These are phyloP conservation scores for Amauroascus niger DNA, from an alignment of 2,329 filamentous ascomycete species.

Conservation along the genomic window DNA sequence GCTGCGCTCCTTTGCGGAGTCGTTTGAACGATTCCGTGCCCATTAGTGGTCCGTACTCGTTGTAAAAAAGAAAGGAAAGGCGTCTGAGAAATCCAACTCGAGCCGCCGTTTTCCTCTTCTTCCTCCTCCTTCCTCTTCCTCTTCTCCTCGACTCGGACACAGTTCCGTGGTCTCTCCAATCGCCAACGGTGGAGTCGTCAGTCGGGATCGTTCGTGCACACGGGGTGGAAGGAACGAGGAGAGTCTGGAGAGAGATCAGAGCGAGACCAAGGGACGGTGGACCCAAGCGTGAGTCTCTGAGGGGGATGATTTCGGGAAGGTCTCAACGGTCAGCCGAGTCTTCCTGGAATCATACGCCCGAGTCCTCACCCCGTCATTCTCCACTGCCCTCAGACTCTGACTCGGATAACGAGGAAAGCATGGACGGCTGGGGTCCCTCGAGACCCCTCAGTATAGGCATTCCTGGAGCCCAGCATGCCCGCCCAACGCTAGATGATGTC, in stretches of 20 bases:
- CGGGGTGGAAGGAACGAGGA: slow-evolving; percentile 12
- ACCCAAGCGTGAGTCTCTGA: slow-evolving; percentile 10
- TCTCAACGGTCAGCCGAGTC: slow-evolving; percentile 8
- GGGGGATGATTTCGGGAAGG: slow-evolving; percentile 26
- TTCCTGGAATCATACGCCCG: slow-evolving; percentile 29
- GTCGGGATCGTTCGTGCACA: slow-evolving; percentile 3
- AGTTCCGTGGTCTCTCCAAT: not conserved
- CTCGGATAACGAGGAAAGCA: slow-evolving; percentile 31
- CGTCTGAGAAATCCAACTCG: too few species aligned
- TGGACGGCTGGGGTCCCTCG: slow-evolving; percentile 31
- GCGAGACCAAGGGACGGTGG: slow-evolving; percentile 5
- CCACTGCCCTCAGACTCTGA: slow-evolving; percentile 36
- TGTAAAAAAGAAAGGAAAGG: too few species aligned
- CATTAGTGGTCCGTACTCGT: too few species aligned
- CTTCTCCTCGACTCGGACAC: too few species aligned
- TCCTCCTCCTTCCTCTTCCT: not conserved
- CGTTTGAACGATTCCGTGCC: too few species aligned
- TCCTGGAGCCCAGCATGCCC: slow-evolving; percentile 35
- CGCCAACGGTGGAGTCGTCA: slow-evolving; percentile 11
- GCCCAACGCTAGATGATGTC: slow-evolving; percentile 76
- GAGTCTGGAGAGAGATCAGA: slow-evolving; percentile 17
- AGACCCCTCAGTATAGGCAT: slow-evolving; percentile 38
- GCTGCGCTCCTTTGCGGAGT: not conserved
- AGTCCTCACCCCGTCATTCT: slow-evolving; percentile 38
- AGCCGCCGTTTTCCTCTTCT: not conserved